Conservation (phyloP, 2,329 filamentous ascomycete species). For the Endothia cerciana region DNA sequence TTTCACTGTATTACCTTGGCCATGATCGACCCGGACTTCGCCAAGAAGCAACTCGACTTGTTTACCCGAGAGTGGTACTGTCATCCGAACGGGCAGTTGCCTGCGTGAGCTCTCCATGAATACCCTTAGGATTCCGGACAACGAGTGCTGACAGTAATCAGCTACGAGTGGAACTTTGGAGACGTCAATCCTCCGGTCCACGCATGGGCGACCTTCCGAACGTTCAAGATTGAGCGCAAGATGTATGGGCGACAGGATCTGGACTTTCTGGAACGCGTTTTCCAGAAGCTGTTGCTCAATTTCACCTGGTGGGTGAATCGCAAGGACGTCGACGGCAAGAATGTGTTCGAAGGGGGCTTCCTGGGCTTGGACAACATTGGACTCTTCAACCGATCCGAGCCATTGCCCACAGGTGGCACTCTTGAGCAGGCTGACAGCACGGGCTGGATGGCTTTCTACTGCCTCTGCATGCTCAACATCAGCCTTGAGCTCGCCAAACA, state of each 20-base stretch:
- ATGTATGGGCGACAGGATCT: constrained; percentile 93
- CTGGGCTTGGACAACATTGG: constrained; percentile 96
- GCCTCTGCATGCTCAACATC: constrained; percentile 95
- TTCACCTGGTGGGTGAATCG: constrained; percentile 99
- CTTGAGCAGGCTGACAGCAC: constrained; percentile 97
- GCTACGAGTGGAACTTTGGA: constrained; percentile 94
- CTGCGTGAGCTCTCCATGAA: constrained; percentile 62
- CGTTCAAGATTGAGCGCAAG: constrained; percentile 98
- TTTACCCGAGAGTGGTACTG: constrained; percentile 99
- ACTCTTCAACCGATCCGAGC: constrained; percentile 94
- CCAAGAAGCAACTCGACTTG: constrained; percentile 95
- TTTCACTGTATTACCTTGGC: constrained; percentile 96
- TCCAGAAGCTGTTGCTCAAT: constrained; percentile 93
- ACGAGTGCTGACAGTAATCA: constrained; percentile 33
- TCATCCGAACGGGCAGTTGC: constrained; percentile 94
- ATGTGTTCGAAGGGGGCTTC: constrained; percentile 96
- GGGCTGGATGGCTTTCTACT: constrained; percentile 99
- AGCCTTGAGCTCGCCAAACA: constrained; percentile 94
- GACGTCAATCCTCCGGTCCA: constrained; percentile 97
- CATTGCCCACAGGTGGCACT: constrained; percentile 88
- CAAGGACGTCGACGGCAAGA: constrained; percentile 92
- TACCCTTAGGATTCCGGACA: background rate
- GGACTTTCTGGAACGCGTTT: constrained; percentile 93
- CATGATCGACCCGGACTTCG: constrained; percentile 97
- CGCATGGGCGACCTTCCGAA: constrained; percentile 92